A percentile compares a stretch with the other conserved stretches of the same genome.
These are phyloP conservation scores for Linnemannia exigua DNA, from an alignment of 192 early-diverging fungal species.

Conservation along the genomic window DNA sequence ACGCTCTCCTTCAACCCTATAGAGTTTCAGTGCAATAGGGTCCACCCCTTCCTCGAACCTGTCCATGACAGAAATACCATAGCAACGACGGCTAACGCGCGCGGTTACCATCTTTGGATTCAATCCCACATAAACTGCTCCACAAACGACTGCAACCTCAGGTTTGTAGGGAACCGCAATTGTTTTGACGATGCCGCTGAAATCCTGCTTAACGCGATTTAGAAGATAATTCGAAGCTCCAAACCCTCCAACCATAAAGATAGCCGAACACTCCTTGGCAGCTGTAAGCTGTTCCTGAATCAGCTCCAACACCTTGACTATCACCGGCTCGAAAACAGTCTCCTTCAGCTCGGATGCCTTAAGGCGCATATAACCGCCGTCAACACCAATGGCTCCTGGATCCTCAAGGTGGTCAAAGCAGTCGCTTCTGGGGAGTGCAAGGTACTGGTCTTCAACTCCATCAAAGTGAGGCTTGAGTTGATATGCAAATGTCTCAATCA, in stretches of 20 bases:
- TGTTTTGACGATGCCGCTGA: constrained; percentile 33
- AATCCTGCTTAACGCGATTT: constrained; percentile 48
- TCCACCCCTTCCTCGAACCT: constrained; percentile 52
- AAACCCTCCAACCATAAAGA: constrained; percentile 60
- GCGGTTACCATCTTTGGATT: constrained; percentile 60
- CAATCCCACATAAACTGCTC: constrained; percentile 60
- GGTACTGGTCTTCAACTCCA: constrained; percentile 22
- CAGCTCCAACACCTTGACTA: constrained; percentile 51
- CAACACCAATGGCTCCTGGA: constrained; percentile 22
- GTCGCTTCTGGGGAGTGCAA: neutral
- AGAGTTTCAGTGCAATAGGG: neutral
- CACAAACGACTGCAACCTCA: constrained; percentile 58
- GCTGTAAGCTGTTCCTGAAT: constrained; percentile 57
- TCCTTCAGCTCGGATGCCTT: constrained; percentile 24
- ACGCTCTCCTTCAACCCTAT: neutral
- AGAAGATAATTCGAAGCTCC: constrained; percentile 57
- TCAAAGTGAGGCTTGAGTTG: constrained; percentile 35
- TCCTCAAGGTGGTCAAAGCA: constrained; percentile 5
- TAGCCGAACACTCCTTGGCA: constrained; percentile 43
- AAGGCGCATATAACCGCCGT: constrained; percentile 20
- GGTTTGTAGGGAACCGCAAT: constrained; percentile 60
- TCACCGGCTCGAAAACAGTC: constrained; percentile 46
- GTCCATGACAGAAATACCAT: constrained; percentile 46
- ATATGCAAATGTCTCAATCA: constrained; percentile 30
- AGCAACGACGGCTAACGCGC: constrained; percentile 57